Evolutionary conservation across 148 eudicot genomes (phyloP).

Genomic region (Persicaria tinctoria): DNA sequence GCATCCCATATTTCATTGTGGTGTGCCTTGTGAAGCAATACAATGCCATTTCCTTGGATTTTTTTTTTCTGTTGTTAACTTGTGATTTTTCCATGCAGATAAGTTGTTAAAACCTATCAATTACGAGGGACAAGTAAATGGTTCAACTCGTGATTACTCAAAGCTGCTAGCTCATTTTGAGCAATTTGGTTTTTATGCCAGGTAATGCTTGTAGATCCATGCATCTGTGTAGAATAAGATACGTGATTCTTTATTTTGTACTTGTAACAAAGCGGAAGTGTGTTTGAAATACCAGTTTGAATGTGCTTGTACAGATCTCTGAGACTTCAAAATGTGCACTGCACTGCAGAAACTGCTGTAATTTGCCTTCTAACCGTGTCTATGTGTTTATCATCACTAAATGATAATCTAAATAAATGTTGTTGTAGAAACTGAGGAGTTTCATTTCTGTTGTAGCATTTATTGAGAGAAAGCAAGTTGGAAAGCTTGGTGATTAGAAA

Average conservation of each 20-base stretch:
- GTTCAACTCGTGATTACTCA: conserved; percentile 28
- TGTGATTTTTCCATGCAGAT: conserved; percentile 33
- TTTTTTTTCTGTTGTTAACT: not conserved
- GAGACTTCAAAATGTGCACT: conserved; percentile 74
- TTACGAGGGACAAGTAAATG: conserved; percentile 23
- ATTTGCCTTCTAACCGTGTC: conserved; percentile 25
- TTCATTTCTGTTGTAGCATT: conserved; percentile 36
- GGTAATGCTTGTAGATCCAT: conserved; percentile 27
- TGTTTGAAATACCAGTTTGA: conserved; percentile 2
- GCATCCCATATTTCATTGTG: not conserved
- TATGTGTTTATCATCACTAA: not conserved
- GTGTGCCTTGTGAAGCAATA: not conserved
- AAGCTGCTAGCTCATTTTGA: conserved; percentile 55
- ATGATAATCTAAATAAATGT: not conserved
- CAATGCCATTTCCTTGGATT: not conserved
- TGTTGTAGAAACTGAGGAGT: not conserved
- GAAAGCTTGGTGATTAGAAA: conserved; percentile 44
- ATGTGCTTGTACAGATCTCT: conserved; percentile 45
- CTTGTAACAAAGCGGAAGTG: not conserved
- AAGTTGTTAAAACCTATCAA: conserved; percentile 37
- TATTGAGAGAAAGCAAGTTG: conserved; percentile 49
- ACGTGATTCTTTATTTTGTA: not conserved
- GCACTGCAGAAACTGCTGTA: conserved; percentile 64
- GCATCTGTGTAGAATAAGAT: not conserved
- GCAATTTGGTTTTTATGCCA: conserved; percentile 53